phyloP scores from a whole-genome alignment of 495 filamentous ascomycete genomes.

The Penicillium salamii region DNA sequence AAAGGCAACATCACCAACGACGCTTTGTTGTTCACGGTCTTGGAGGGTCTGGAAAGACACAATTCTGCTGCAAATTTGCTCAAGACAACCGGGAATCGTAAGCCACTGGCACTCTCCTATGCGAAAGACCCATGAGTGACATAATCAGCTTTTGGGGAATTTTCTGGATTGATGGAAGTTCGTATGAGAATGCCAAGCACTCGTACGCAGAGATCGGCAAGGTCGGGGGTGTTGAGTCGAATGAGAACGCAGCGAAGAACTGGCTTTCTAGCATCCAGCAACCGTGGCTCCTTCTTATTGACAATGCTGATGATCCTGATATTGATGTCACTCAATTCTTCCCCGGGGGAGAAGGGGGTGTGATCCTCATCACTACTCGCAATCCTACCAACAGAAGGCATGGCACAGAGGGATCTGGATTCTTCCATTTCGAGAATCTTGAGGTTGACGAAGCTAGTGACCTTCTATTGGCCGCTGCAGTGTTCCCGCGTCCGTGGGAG shows the following conservation, averaged over 20 bases:
- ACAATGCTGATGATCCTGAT: conserved; percentile 34
- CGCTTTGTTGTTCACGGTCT: conserved; percentile 34
- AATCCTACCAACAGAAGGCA: conserved; percentile 25
- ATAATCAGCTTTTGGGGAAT: conserved; percentile 23
- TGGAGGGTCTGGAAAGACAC: conserved; percentile 37
- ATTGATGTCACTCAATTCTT: conserved; percentile 25
- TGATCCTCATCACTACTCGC: conserved; percentile 40
- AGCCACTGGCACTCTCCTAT: conserved; percentile 2
- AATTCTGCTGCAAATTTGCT: conserved; percentile 36
- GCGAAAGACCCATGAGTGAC: neutral
- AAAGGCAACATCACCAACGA: conserved; percentile 8
- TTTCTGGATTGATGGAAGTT: conserved; percentile 30
- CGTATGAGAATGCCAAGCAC: conserved; percentile 18
- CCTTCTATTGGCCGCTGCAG: conserved; percentile 20
- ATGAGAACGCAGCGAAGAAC: conserved; percentile 12
- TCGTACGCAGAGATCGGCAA: conserved; percentile 26
- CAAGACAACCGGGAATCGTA: conserved; percentile 21
- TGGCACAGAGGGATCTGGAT: conserved; percentile 25
- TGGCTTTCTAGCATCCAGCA: conserved; percentile 16
- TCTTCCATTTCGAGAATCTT: conserved; percentile 28
- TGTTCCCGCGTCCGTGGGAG: neutral
- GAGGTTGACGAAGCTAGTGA: conserved; percentile 25
- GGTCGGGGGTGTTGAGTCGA: conserved; percentile 21
- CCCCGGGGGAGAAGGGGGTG: conserved; percentile 33
- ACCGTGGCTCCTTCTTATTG: conserved; percentile 41